These are phyloP conservation scores for Ormosia emarginata DNA, from an alignment of 306 rosid species.

Conservation along the genomic window DNA sequence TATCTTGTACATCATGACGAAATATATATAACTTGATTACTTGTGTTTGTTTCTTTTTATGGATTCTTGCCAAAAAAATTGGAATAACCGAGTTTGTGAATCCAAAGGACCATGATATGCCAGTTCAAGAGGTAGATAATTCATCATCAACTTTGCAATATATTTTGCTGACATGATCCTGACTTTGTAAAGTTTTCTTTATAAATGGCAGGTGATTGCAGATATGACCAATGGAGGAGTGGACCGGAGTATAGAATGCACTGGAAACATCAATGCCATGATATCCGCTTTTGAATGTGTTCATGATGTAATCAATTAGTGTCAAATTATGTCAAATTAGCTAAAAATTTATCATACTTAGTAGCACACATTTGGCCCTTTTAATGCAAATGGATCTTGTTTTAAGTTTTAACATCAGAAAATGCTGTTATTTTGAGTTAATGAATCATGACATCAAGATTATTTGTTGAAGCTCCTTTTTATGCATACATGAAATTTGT, in stretches of 20 bases:
- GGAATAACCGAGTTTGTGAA: conserved; percentile 52
- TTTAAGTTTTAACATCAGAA: background rate
- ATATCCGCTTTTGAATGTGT: conserved; percentile 46
- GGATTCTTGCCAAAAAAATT: conserved; percentile 38
- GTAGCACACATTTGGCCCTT: background rate
- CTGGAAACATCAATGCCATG: conserved; percentile 25
- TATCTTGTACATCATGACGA: background rate
- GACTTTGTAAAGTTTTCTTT: too few species aligned
- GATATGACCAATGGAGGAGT: conserved; percentile 53
- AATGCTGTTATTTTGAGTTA: background rate
- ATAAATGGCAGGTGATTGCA: conserved; percentile 25
- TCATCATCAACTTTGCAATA: background rate
- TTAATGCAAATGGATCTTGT: background rate
- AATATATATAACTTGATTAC: background rate
- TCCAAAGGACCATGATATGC: conserved; percentile 42
- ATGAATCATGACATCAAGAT: background rate
- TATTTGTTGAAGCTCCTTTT: background rate
- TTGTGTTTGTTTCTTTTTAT: background rate
- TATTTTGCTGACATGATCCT: too few species aligned
- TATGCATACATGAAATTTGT: too few species aligned
- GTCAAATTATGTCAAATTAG: too few species aligned
- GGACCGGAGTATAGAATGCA: conserved; percentile 51
- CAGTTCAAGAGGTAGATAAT: conserved; percentile 44
- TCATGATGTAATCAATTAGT: conserved; percentile 35
- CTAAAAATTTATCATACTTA: background rate